Base-by-base conservation (phyloP, 805 yeast species). In the Kuraishia floccosa region DNA sequence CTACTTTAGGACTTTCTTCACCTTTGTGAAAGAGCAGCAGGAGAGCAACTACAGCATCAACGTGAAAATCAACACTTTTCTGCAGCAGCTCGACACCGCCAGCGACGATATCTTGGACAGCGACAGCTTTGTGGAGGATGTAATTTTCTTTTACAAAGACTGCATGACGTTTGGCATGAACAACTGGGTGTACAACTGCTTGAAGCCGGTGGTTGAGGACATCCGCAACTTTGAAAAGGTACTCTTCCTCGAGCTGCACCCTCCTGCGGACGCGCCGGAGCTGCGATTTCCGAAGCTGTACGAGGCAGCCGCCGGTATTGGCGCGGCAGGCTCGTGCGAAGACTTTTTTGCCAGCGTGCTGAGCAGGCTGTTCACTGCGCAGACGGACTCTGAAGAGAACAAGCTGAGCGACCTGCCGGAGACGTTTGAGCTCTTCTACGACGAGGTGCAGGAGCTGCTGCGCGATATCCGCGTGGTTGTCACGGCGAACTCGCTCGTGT, bases 101-200 rank as follows among this genome's bases (percentile, higher is more conserved):
- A 6, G 20, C 4, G 20, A 10, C 13, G 27, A 13, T n/a, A 14
- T 17, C 4, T 14, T 17, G 8, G 6, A 17, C 13, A 17, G 7
- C 10, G 21, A 16, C 6, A 11, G n/a, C 23, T 23, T 23, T 12
- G 22, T 23, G 4, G 18, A 30, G 9, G 15, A 24, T 13, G 44
- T 46, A 31, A 41, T 45, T 27, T 45, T 39, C 30, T 38, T 47
- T 20, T 36, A 43, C 32, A 41, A 39, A 27, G 50, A 47, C 24
- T 43, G 42, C 24, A 40, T 42, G 41, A 40, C 46, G 6, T 39
- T 31, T 32, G 46, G 48, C 7, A 35, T 43, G 35, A 46, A 44
- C 33, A 34, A 34, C 17, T 43, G 47, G 21, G 31, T 44, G 16
- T 26, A 23, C 5, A 35, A 35, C 20, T 40, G 46, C 28, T 32